Conservation (phyloP, 768 basidiomycete species). For the Galerina sulciceps region DNA sequence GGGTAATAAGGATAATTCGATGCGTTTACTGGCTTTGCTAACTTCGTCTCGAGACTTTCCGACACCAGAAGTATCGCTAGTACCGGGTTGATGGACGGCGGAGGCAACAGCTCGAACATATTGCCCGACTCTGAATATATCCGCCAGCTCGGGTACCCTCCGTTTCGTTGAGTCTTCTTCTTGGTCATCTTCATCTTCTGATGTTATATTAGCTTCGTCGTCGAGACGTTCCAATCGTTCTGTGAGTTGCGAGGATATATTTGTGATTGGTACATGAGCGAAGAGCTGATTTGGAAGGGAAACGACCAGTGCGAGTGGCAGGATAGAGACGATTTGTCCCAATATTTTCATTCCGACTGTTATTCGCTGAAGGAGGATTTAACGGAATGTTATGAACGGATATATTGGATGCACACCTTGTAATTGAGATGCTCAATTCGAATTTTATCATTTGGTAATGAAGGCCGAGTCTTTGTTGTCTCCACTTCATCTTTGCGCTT, state of each 20-base stretch:
- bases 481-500: slow-evolving; percentile 50
- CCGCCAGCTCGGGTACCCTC: slow-evolving; percentile 67
- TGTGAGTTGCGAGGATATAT: slow-evolving; percentile 84
- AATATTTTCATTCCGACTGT: slow-evolving; percentile 85
- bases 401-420: slow-evolving; percentile 56
- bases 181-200: slow-evolving; percentile 51
- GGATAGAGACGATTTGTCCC: slow-evolving; percentile 83
- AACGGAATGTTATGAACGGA: neutral
- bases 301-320: slow-evolving; percentile 87
- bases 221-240: slow-evolving; percentile 66
- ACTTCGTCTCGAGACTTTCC: slow-evolving; percentile 71
- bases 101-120: slow-evolving; percentile 83
- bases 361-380: slow-evolving; percentile 60
- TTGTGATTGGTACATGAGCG: slow-evolving; percentile 93
- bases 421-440: slow-evolving; percentile 94
- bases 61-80: slow-evolving; percentile 58
- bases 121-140: slow-evolving; percentile 84
- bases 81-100: slow-evolving; percentile 68
- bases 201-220: slow-evolving; percentile 49
- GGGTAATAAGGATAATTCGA: slow-evolving; percentile 86
- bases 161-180: slow-evolving; percentile 40
- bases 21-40: slow-evolving; percentile 69
- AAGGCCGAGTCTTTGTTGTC: slow-evolving; percentile 24
- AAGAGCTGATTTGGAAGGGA: slow-evolving; percentile 96
- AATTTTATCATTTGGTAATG: slow-evolving; percentile 55